Evolutionary conservation across 768 basidiomycete genomes (phyloP), one percentile per base, ranked within the genome.

Genomic region (Mycena olivaceomarginata): DNA sequence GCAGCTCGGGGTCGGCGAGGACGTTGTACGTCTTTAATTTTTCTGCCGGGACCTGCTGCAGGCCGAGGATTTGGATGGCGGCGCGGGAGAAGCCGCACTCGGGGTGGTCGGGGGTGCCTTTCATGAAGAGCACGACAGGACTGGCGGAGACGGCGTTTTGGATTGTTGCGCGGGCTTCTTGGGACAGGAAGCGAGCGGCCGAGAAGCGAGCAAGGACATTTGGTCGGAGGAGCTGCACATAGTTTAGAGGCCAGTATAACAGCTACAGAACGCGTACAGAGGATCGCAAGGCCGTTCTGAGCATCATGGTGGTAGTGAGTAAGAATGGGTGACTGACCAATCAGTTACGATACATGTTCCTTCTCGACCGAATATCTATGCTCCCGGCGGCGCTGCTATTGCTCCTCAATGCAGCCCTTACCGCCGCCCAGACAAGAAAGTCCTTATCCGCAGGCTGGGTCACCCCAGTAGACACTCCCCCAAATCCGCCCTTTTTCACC

Each of bases 71-170:
- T 84, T 99, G 98, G 41, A 97, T 91, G 0, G 95, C 97, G 0
- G 98, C 98, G 67, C 98, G 92, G 20, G 97, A 98, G 91, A 99
- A 99, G 15, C 98, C 98, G 77, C 98, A 99, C 81, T 97, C 93
- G 2, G 98, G 98, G 8, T 89, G 83, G 31, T 93, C 90, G 0
- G 96, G 97, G 18, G 95, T 97, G 12, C 98, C 98, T 84, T 99
- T 99, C 98, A 99, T 99, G 88, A 99, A 99, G 6, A 99, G 88
- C 1, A 99, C 98, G 8, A 99, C 91, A 0, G 97, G 97, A 59
- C 91, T 92, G 1, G 90, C 87, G 10, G 89, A 86, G 39, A 99
- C 91, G 3, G 97, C 97, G 80, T 92, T 85, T 83, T 95, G 91
- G n/a, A 96, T 92, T 80, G 90, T 86, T 13, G 88, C 80, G 25